Conservation (phyloP, 2,329 filamentous ascomycete species). For the Atkinsonella hypoxylon region DNA sequence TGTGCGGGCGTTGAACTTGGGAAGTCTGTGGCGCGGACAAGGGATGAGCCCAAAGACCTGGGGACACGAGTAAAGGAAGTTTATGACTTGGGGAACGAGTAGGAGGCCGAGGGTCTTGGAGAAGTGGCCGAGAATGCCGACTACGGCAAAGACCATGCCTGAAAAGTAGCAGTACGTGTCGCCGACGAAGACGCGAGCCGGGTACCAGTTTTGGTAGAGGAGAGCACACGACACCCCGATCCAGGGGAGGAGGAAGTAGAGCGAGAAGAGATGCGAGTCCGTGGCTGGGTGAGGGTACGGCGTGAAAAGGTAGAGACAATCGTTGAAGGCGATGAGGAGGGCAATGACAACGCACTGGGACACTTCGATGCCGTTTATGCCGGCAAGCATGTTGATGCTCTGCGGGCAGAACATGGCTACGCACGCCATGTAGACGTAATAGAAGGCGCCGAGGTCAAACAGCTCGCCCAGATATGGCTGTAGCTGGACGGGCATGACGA, state of each 20-base stretch:
- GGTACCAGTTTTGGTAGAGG: conserved; percentile 89
- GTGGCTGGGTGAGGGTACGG: conserved; percentile 85
- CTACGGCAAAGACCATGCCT: conserved; percentile 96
- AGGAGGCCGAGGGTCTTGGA: conserved; percentile 90
- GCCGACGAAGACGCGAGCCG: conserved; percentile 87
- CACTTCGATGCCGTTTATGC: conserved; percentile 98
- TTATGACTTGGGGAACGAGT: conserved; percentile 88
- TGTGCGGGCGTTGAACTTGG: conserved; percentile 74
- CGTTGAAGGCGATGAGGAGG: conserved; percentile 71
- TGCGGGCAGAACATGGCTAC: conserved; percentile 97
- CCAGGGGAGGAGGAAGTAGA: conserved; percentile 90
- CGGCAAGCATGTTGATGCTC: conserved; percentile 98
- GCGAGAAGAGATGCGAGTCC: conserved; percentile 89
- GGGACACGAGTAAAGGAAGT: conserved; percentile 86
- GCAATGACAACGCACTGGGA: conserved; percentile 88
- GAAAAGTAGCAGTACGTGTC: conserved; percentile 99
- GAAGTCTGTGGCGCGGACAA: conserved; percentile 85
- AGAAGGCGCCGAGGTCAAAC: conserved; percentile 68
- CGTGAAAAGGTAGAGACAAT: conserved; percentile 73
- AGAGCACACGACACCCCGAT: conserved; percentile 83
- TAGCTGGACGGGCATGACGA: conserved; percentile 80
- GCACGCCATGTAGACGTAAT: conserved; percentile 95
- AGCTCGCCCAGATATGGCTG: conserved; percentile 76
- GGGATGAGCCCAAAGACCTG: conserved; percentile 85
- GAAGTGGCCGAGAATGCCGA: conserved; percentile 94